These are phyloP conservation scores for Telfairia occidentalis DNA, from an alignment of 331 rosid genomes.

Conservation along the genomic window DNA sequence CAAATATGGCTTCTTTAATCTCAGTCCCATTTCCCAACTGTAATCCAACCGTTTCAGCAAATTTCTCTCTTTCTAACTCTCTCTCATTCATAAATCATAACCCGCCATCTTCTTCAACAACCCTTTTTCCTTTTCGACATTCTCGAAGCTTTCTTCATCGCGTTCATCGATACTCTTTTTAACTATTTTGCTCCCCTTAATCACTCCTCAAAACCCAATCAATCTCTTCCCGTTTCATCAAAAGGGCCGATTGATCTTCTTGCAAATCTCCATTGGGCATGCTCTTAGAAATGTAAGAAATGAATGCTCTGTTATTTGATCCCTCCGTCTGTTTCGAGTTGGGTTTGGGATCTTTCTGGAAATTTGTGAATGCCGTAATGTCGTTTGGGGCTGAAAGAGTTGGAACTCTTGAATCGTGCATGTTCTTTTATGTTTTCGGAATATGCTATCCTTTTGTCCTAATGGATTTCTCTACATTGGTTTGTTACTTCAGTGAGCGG, in stretches of 20 bases:
- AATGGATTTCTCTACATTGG: background rate
- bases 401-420: background rate
- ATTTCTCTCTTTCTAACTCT: background rate
- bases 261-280: conserved; percentile 17
- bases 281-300: background rate
- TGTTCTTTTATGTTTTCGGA: background rate
- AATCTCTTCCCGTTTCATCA: background rate
- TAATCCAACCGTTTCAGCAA: background rate
- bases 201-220: background rate
- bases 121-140: conserved; percentile 10
- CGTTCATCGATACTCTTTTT: conserved; percentile 4
- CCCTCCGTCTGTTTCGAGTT: background rate
- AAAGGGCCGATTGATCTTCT: background rate
- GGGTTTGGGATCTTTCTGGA: background rate
- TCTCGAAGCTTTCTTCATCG: conserved; percentile 4
- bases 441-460: background rate
- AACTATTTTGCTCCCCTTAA: background rate
- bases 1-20: background rate
- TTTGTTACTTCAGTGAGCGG: background rate
- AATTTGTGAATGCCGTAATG: background rate
- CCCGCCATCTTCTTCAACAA: background rate
- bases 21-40: background rate
- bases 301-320: background rate
- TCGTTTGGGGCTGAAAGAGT: background rate
- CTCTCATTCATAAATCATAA: background rate